phyloP scores from a whole-genome alignment of 106 monocot species.

The Dendrobium catenatum region DNA sequence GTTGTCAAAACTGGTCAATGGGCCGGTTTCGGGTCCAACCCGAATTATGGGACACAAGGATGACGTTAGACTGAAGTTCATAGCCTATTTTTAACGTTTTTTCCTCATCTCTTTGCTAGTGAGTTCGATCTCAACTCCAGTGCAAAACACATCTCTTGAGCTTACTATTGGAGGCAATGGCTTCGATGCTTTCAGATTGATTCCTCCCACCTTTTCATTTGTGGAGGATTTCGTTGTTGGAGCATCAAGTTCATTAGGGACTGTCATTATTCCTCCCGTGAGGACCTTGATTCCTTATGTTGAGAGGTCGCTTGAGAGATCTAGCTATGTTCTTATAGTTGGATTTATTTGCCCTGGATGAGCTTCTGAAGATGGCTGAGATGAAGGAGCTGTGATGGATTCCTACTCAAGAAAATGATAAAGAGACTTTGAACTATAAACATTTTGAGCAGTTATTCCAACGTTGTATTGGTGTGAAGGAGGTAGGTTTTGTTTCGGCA shows the following conservation, averaged over 20 bases:
- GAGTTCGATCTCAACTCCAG: conserved; percentile 2
- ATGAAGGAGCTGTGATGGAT: conserved; percentile 47
- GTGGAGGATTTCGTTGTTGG: conserved; percentile 5
- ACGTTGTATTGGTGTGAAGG: conserved; percentile 36
- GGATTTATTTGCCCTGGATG: conserved; percentile 65
- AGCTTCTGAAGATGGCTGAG: conserved; percentile 81
- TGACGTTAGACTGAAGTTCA: not conserved
- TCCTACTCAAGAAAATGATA: conserved; percentile 16
- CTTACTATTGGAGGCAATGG: conserved; percentile 26
- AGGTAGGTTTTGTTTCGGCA: conserved; percentile 37
- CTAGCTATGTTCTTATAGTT: conserved; percentile 44
- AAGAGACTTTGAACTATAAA: conserved; percentile 44
- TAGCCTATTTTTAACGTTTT: not conserved
- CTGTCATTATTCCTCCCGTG: not conserved
- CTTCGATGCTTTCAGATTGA: conserved; percentile 7
- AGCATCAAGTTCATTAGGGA: conserved; percentile 15
- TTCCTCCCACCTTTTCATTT: conserved; percentile 5
- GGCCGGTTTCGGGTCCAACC: no score
- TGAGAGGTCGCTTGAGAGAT: conserved; percentile 48
- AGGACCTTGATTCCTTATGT: conserved; percentile 4
- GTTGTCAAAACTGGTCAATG: no score
- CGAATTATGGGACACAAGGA: no score
- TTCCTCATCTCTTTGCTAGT: not conserved
- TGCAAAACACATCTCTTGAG: conserved; percentile 25
- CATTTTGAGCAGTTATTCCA: conserved; percentile 50